Conservation (phyloP, 2,329 filamentous ascomycete genomes). For the Alternaria ventricosa region DNA sequence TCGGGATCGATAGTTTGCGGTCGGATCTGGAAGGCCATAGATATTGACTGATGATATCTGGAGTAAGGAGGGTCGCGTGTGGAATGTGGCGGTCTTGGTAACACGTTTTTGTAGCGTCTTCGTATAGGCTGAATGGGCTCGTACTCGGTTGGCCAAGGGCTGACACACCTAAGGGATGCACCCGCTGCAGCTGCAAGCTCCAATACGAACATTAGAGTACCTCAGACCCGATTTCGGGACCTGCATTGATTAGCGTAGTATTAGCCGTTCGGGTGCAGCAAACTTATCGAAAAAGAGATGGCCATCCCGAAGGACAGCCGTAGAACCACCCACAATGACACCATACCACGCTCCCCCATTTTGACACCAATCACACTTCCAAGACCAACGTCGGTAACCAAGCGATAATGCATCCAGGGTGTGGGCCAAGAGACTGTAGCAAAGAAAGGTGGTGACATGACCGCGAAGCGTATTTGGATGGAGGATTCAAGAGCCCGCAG, state of each 20-base stretch:
- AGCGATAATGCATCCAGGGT: conserved; percentile 16
- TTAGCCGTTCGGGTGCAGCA: conserved; percentile 14
- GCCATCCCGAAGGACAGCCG: conserved; percentile 38
- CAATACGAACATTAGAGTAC: conserved; percentile 9
- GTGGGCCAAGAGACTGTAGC: conserved; percentile 28
- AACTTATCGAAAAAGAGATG: conserved; percentile 51
- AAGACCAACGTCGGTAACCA: conserved; percentile 1
- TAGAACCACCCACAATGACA: conserved; percentile 21
- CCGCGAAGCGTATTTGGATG: conserved; percentile 18
- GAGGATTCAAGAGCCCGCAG: conserved; percentile 11
- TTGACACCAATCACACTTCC: conserved; percentile 16
- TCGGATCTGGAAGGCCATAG: background rate
- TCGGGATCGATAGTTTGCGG: background rate
- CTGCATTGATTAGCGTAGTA: conserved; percentile 34
- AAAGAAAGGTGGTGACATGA: conserved; percentile 12
- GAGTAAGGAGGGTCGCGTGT: background rate
- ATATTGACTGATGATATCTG: background rate
- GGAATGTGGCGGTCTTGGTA: background rate
- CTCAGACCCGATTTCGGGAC: background rate
- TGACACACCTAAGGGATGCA: conserved; percentile 1
- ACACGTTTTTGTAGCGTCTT: conserved; percentile 1
- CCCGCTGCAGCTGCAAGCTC: conserved; percentile 1
- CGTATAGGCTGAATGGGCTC: conserved; percentile 18
- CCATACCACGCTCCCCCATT: conserved; percentile 27
- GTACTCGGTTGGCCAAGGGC: conserved; percentile 15